Evolutionary conservation across 352 stramenopile genomes (phyloP), one percentile per base, ranked within the genome.

Genomic region (Phytophthora podocarpi): DNA sequence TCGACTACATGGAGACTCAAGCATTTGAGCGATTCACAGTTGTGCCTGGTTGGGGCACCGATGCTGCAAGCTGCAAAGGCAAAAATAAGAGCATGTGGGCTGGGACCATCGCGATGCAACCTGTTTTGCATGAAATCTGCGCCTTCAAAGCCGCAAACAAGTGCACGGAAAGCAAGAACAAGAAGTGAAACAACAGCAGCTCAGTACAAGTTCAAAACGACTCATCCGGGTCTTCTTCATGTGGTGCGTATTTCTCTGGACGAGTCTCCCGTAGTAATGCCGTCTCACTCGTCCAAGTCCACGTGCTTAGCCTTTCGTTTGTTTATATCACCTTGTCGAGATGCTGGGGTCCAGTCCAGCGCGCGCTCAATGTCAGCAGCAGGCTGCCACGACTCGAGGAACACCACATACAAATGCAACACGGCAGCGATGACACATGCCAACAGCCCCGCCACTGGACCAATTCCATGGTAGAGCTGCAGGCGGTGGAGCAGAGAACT

Each of bases 401-500:
- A 54, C 21, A 76, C 76, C 26, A 87, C 54, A 27, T 86, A 88
- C 47, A 92, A 41, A 55, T 90, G 76, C 37, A 92, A 48, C 20
- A 86, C 72, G 4, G 80, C 78, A 20, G 76, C 76, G 26, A 92
- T 79, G 13, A 89, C 69, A 46, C 78, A 90, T 10, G 78, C 83
- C 35, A 92, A 70, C 35, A 82, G 60, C 6, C 80, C 80, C 1
- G 82, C 78, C 39, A 92, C 77, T 5, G 82, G 82, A 18, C 79
- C 83, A 32, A 93, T 86, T 21, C 80, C 80, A 28, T 90, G 76
- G 46, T 89, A 92, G 8, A 82, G 65, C 52, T 90, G 78, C 16
- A 89, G 66, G 10, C 80, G 67, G 28, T 89, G 67, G 7, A 93
- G 62, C 34, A 91, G 60, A 41, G 80, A 73, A 56, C 65, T 75